Percentiles rank a stretch among this genome's conserved stretches.
phyloP scores from a whole-genome alignment of 2,329 filamentous ascomycete species.

The Diaporthe destruens region DNA sequence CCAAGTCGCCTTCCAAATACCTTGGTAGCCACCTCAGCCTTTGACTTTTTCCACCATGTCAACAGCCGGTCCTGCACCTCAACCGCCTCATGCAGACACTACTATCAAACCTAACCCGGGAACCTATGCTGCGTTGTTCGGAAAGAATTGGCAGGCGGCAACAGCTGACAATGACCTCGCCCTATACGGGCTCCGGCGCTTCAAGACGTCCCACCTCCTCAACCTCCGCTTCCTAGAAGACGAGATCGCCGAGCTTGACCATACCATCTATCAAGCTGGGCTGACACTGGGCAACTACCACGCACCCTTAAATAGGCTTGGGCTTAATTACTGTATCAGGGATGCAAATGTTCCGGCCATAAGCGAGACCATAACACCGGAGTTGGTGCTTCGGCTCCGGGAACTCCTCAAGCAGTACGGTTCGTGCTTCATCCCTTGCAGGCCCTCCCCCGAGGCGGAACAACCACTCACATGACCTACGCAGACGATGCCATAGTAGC shows the following conservation, averaged over 20 bases:
- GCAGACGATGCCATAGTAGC: constrained; percentile 45
- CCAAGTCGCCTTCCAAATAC: no score
- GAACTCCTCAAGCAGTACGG: constrained; percentile 43
- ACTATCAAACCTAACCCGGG: no score
- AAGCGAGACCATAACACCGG: constrained; percentile 6
- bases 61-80: not conserved
- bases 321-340: constrained; percentile 46
- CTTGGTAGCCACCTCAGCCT: no score
- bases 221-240: constrained; percentile 51
- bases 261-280: constrained; percentile 51
- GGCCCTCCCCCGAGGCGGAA: no score
- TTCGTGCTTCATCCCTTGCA: constrained; percentile 1
- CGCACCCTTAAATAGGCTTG: constrained; percentile 46
- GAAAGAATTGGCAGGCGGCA: constrained; percentile 43
- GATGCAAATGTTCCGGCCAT: constrained; percentile 41
- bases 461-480: no score
- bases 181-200: constrained; percentile 48
- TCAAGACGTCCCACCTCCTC: constrained; percentile 50
- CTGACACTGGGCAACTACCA: constrained; percentile 45
- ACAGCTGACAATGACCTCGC: constrained; percentile 48
- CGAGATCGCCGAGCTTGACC: constrained; percentile 50
- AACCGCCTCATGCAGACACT: no score
- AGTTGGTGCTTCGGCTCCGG: constrained; percentile 39
- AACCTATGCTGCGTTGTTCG: constrained; percentile 46
- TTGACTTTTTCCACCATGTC: not conserved